Evolutionary conservation across 1,284 basidiomycete species (phyloP).

Genomic region (Takashimella koratensis): DNA sequence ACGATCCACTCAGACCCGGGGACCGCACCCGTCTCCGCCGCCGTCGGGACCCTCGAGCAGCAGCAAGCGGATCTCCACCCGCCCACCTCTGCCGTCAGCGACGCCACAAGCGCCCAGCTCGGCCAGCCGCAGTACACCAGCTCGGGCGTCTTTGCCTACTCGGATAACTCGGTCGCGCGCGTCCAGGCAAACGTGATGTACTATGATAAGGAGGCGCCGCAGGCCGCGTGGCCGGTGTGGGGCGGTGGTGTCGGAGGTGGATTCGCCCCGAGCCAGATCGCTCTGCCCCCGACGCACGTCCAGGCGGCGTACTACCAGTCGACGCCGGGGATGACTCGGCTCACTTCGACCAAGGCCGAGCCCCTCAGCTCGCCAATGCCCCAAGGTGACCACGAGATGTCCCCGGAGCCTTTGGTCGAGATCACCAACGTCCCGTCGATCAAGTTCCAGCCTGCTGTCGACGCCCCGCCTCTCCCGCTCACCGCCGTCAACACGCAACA

Average conservation of each 20-base stretch:
- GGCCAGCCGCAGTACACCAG: background rate
- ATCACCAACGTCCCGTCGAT: slow-evolving; percentile 29
- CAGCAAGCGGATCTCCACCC: background rate
- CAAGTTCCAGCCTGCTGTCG: slow-evolving; percentile 20
- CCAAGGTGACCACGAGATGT: background rate
- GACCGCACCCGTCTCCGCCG: background rate
- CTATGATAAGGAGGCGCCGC: background rate
- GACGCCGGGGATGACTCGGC: background rate
- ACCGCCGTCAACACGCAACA: slow-evolving; percentile 19
- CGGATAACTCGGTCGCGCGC: slow-evolving; percentile 14
- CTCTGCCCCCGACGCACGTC: slow-evolving; percentile 21
- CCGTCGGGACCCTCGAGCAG: background rate
- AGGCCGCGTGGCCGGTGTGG: background rate
- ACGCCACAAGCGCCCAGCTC: background rate
- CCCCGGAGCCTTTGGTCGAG: slow-evolving; percentile 24
- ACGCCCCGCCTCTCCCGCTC: slow-evolving; percentile 17
- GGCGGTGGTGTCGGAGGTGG: slow-evolving; percentile 23
- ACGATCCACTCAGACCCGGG: background rate
- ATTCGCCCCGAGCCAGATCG: slow-evolving; percentile 27
- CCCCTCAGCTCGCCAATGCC: background rate
- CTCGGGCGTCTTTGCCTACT: slow-evolving; percentile 11
- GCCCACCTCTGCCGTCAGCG: background rate
- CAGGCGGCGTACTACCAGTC: slow-evolving; percentile 16
- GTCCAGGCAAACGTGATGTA: slow-evolving; percentile 14
- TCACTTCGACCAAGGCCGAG: background rate